Evolutionary conservation across 768 basidiomycete species (phyloP), one percentile per base, ranked within the genome.

Genomic region (Mycena belliarum): DNA sequence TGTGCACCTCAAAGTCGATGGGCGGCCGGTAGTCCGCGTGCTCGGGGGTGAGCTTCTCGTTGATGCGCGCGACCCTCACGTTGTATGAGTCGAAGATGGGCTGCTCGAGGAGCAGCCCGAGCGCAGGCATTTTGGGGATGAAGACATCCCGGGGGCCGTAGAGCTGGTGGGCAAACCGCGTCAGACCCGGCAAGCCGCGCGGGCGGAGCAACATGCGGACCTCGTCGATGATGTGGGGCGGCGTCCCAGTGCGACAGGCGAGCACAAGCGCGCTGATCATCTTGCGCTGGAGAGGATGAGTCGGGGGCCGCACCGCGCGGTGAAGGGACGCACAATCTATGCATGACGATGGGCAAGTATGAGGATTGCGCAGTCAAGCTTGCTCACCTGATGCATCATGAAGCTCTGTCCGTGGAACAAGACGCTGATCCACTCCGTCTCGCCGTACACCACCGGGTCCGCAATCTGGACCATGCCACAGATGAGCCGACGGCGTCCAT

Each of bases 401-500:
- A 99, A 99, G 65, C 93, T 95, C 72, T 99, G 97, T 0, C 96
- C 97, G 69, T 98, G 94, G 70, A 97, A 89, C 58, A 90, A 77
- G 20, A 98, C 87, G 43, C 89, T 90, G 42, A 98, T 84, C 95
- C 96, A 98, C 68, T 99, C 96, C 2, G 91, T 95, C 37, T 87
- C 87, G 21, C 91, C 93, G 60, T 93, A 88, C 3, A 96, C 89
- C 4, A 82, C 84, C n/a, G 96, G 95, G 48, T 96, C 91, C 7
- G 81, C 76, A 42, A 95, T 76, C 92, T 94, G 57, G 11, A 28
- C 28, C 28, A 43, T 20, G 24, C 4, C 14, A 38, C 7, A 15
- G 11, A 55, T 45, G 23, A 14, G 32, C 2, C 12, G 12, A 32
- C 11, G 55, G 15, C 24, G 24, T 35, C 5, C 18, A 23, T 2